Percentiles rank a stretch among this genome's conserved stretches.
Evolutionary conservation across 257 asterid genomes (phyloP).

Genomic region (Nicotiana knightiana): DNA sequence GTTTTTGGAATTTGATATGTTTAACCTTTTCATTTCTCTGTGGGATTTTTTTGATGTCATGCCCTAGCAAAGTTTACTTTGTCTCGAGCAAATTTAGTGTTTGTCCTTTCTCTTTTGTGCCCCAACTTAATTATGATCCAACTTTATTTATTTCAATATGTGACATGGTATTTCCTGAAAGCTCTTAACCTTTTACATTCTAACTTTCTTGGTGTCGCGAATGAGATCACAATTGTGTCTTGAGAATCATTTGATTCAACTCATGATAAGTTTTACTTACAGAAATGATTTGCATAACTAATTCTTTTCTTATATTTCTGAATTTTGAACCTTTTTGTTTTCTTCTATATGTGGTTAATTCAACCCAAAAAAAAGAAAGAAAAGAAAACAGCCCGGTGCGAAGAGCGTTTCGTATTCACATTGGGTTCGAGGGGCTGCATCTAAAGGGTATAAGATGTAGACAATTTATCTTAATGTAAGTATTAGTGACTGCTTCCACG

Average conservation of each 20-base stretch:
- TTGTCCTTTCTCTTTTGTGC: slow-evolving; percentile 2
- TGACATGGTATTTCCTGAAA: neutral
- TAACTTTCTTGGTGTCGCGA: neutral
- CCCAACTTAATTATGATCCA: slow-evolving; percentile 1
- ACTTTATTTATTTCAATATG: neutral
- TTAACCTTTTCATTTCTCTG: neutral
- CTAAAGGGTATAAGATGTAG: no score
- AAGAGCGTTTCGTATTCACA: no score
- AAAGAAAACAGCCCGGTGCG: rapidly evolving
- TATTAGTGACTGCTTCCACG: rapidly evolving
- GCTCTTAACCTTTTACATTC: neutral
- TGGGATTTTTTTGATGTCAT: neutral
- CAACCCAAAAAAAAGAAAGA: no score
- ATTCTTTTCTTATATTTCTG: no score
- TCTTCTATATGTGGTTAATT: no score
- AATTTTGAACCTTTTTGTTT: no score
- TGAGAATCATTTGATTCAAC: neutral
- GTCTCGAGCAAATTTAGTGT: neutral
- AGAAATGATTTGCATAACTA: neutral
- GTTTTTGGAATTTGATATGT: neutral
- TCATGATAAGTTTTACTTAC: neutral
- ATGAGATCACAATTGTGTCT: neutral
- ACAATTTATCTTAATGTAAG: no score
- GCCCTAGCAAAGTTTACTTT: slow-evolving; percentile 1
- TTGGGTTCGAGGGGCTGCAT: no score